Evolutionary conservation across 2,329 filamentous ascomycete species (phyloP).

Genomic region (Fusarium avenaceum): DNA sequence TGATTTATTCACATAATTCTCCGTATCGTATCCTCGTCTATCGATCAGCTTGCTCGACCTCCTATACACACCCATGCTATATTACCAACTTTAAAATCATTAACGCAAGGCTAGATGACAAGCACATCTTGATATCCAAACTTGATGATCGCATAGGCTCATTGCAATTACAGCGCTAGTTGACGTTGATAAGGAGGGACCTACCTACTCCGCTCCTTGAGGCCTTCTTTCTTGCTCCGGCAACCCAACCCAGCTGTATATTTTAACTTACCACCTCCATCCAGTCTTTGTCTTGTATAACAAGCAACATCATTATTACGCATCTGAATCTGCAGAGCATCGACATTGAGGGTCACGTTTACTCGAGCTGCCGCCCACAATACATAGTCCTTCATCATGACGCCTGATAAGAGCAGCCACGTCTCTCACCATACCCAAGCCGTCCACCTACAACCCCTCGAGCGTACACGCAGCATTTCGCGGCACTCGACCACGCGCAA

Average conservation of each 20-base stretch:
- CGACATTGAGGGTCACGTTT: neutral
- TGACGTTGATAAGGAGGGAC: constrained; percentile 13
- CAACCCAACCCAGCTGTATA: neutral
- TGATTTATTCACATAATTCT: neutral
- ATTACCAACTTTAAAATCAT: constrained; percentile 1
- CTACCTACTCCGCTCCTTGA: constrained; percentile 11
- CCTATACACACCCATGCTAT: constrained; percentile 23
- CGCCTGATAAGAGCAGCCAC: constrained; percentile 57
- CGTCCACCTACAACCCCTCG: constrained; percentile 57
- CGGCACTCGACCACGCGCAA: constrained; percentile 48
- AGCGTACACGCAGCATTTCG: constrained; percentile 49
- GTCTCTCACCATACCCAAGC: constrained; percentile 61
- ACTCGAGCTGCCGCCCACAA: neutral
- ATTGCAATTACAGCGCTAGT: constrained; percentile 13
- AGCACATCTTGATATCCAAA: neutral
- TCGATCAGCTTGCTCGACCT: constrained; percentile 17
- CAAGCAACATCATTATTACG: constrained; percentile 2
- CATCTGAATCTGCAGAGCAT: constrained; percentile 8
- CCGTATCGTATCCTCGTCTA: neutral
- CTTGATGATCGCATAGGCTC: constrained; percentile 20
- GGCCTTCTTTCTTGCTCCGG: constrained; percentile 5
- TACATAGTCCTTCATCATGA: constrained; percentile 52
- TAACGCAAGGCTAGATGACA: constrained; percentile 2
- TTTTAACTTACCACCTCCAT: constrained; percentile 1
- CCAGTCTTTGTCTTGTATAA: constrained; percentile 1